Evolutionary conservation across 2,329 filamentous ascomycete genomes (phyloP).

Genomic region (Paraphaeosphaeria sporulosa): DNA sequence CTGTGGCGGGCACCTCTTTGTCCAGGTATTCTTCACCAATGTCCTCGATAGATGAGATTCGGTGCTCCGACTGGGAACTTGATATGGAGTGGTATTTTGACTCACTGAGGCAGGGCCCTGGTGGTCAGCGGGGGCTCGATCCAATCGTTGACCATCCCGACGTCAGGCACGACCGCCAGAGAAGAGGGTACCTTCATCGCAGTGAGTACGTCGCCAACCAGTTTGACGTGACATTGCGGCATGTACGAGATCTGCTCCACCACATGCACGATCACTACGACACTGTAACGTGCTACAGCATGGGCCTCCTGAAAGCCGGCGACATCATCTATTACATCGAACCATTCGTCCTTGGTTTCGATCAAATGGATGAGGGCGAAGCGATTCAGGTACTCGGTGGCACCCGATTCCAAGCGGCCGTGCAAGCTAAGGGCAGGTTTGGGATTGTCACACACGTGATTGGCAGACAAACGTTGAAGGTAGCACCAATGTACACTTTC

Average conservation of each 20-base stretch:
- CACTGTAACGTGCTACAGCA: conserved; percentile 16
- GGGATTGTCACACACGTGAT: conserved; percentile 17
- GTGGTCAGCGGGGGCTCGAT: neutral
- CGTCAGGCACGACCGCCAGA: neutral
- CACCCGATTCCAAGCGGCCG: neutral
- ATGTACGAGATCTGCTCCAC: conserved; percentile 10
- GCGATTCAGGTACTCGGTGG: neutral
- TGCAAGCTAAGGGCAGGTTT: conserved; percentile 22
- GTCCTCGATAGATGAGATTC: neutral
- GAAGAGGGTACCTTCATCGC: neutral
- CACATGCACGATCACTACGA: conserved; percentile 20
- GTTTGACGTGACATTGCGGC: conserved; percentile 13
- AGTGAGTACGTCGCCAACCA: conserved; percentile 3
- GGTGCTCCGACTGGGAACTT: neutral
- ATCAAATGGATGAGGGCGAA: neutral
- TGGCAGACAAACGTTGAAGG: conserved; percentile 7
- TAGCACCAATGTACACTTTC: conserved; percentile 20
- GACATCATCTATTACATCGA: conserved; percentile 22
- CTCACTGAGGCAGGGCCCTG: neutral
- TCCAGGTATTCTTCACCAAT: neutral
- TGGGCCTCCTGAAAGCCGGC: conserved; percentile 17
- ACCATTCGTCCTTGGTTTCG: conserved; percentile 8
- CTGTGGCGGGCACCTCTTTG: neutral
- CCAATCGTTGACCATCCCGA: neutral
- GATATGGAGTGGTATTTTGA: neutral